Evolutionary conservation across 352 stramenopile species (phyloP).

Genomic region (Achlya hypogyna): DNA sequence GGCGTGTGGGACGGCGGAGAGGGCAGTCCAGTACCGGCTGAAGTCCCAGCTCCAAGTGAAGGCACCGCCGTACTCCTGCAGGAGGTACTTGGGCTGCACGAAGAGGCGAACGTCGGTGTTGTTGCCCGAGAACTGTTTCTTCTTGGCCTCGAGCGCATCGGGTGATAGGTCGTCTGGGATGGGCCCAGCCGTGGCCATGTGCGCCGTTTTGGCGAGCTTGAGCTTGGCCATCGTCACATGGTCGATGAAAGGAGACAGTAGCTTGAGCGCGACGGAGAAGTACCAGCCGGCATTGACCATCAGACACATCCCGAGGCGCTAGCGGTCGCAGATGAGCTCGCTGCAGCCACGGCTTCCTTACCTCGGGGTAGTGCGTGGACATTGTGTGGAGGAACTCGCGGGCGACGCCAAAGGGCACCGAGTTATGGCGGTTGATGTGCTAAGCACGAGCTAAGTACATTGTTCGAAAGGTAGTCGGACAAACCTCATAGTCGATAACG

Average conservation of each 20-base stretch:
- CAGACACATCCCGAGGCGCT: background rate
- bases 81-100: slow-evolving; percentile 1
- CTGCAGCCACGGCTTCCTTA: too few relatives aligned
- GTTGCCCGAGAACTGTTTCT: background rate
- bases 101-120: background rate
- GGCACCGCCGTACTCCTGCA: background rate
- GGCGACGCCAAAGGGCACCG: background rate
- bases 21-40: background rate
- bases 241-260: slow-evolving; percentile 1
- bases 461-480: background rate
- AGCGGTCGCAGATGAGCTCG: too few relatives aligned
- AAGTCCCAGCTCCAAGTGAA: background rate
- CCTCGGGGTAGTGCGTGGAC: background rate
- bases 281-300: slow-evolving; percentile 3
- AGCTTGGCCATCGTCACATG: background rate
- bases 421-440: slow-evolving; percentile 4
- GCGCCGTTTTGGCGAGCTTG: background rate
- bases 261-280: background rate
- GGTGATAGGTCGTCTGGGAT: background rate
- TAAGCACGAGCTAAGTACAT: background rate
- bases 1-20: background rate
- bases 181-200: background rate
- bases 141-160: background rate
- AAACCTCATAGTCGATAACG: slow-evolving; percentile 10
- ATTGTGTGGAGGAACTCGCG: background rate